A percentile compares a stretch with the other conserved stretches of the same genome.
These are phyloP conservation scores for Raphanus raphanistrum DNA, from an alignment of 345 rosid species.

Conservation along the genomic window DNA sequence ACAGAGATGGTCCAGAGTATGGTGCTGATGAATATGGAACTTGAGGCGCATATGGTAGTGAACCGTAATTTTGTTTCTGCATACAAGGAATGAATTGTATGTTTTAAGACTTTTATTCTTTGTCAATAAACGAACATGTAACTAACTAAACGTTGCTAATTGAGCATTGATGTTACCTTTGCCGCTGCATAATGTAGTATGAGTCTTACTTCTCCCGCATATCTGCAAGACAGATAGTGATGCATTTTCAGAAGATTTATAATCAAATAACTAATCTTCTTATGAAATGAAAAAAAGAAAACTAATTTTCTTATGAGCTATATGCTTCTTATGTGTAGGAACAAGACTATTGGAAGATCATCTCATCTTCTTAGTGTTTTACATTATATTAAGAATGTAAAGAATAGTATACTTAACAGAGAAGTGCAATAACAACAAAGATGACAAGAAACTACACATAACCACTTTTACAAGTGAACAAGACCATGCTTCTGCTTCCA, in stretches of 20 bases:
- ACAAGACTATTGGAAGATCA: neutral
- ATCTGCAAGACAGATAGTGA: constrained; percentile 46
- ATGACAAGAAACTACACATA: neutral
- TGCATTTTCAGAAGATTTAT: constrained; percentile 2
- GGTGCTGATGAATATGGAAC: constrained; percentile 38
- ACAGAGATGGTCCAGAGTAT: constrained; percentile 37
- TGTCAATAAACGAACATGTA: neutral
- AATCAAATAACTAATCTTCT: neutral
- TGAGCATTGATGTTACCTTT: constrained; percentile 43
- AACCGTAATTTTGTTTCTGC: constrained; percentile 50
- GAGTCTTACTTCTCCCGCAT: constrained; percentile 78
- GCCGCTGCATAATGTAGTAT: constrained; percentile 68
- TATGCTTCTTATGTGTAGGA: neutral
- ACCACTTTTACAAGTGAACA: neutral
- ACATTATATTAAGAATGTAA: neutral
- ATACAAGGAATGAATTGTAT: constrained; percentile 1
- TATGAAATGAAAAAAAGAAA: too few species aligned
- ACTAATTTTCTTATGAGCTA: neutral
- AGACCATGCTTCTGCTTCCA: neutral
- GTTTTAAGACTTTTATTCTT: neutral
- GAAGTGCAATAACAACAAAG: neutral
- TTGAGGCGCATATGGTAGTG: constrained; percentile 44
- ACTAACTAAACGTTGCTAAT: neutral
- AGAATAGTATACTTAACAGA: neutral
- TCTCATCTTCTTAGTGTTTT: neutral